phyloP scores from a whole-genome alignment of 371 early-diverging fungal genomes.

The Haplosporangium sp. region DNA sequence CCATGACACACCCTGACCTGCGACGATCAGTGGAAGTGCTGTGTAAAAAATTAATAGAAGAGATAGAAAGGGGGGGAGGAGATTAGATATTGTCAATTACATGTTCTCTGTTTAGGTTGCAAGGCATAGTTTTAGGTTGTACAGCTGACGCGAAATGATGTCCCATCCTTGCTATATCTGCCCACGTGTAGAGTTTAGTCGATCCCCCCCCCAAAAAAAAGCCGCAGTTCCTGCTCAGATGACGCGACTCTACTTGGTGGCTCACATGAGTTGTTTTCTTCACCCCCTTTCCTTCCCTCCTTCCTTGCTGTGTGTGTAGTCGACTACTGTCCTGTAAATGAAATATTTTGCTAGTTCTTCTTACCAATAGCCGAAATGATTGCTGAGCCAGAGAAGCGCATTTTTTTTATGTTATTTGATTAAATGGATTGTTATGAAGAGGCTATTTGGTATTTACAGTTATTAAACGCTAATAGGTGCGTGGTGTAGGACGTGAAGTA shows the following conservation, averaged over 20 bases:
- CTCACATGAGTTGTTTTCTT: too few relatives aligned
- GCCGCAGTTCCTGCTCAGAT: too few relatives aligned
- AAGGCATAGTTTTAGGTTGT: too few relatives aligned
- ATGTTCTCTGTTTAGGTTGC: too few relatives aligned
- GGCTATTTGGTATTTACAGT: not conserved
- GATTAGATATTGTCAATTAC: not conserved
- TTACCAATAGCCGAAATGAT: not conserved
- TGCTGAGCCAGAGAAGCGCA: not conserved
- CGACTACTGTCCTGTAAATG: not conserved
- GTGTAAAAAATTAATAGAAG: not conserved
- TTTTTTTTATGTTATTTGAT: not conserved
- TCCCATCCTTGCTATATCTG: too few relatives aligned
- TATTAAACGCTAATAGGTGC: not conserved
- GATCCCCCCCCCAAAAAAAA: too few relatives aligned
- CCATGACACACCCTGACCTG: constrained; percentile 2
- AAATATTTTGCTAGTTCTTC: not conserved
- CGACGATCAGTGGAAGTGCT: not conserved
- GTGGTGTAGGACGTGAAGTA: not conserved
- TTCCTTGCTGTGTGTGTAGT: not conserved
- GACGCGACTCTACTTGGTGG: too few relatives aligned
- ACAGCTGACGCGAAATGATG: too few relatives aligned
- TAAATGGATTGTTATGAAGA: too few relatives aligned
- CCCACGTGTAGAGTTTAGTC: too few relatives aligned
- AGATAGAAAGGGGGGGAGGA: not conserved
- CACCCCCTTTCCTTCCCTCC: too few relatives aligned